A percentile compares a stretch with the other conserved stretches of the same genome.
Evolutionary conservation across 108 stramenopile species (phyloP).

Genomic region (Cyclostephanos invisitatus): DNA sequence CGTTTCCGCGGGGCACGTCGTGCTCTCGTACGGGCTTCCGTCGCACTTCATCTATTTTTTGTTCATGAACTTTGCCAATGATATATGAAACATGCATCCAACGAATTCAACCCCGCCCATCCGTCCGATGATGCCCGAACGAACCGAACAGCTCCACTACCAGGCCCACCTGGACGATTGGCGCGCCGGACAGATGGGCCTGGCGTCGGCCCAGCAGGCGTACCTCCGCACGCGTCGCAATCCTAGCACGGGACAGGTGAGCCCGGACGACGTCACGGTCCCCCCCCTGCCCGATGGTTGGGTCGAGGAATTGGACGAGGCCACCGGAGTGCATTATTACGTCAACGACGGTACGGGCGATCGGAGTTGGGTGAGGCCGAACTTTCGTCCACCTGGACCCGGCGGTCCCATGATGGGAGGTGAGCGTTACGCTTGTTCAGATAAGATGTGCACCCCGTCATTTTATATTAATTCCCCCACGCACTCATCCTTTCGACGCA

Average conservation of each 20-base stretch:
- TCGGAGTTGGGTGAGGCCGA: constrained; percentile 85
- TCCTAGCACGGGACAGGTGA: constrained; percentile 42
- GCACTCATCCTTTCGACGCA: too few species aligned
- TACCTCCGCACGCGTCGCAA: constrained; percentile 40
- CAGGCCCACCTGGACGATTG: constrained; percentile 59
- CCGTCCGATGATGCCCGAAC: too few species aligned
- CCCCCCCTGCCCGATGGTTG: constrained; percentile 87
- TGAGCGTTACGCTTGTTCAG: background rate
- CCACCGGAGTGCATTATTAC: constrained; percentile 70
- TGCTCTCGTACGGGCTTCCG: too few species aligned
- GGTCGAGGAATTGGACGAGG: constrained; percentile 79
- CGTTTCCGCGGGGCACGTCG: too few species aligned
- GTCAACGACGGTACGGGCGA: constrained; percentile 63
- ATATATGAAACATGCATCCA: too few species aligned
- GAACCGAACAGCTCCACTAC: constrained; percentile 70
- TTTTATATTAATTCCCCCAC: too few species aligned
- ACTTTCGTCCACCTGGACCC: constrained; percentile 82
- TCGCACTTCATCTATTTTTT: too few species aligned
- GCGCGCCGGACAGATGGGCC: constrained; percentile 79
- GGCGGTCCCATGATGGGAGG: constrained; percentile 43
- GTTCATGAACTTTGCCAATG: too few species aligned
- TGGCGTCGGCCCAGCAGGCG: constrained; percentile 76
- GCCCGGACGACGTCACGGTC: constrained; percentile 52
- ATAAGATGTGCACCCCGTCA: too few species aligned
- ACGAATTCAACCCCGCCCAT: background rate